Conservation (phyloP, 306 rosid species). For the Begonia loranthoides region DNA sequence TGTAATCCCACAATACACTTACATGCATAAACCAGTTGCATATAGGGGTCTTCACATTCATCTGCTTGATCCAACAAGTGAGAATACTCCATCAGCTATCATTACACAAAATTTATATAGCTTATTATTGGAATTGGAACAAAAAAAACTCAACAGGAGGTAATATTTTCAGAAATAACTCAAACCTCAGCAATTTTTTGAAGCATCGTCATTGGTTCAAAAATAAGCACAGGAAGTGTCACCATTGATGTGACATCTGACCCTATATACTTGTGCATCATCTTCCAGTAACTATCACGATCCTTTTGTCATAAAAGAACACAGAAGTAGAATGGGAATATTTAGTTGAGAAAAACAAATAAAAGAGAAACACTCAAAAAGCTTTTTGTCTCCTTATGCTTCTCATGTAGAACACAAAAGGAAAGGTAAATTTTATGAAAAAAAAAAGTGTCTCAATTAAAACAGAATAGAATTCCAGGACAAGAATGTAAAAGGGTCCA, state of each 20-base stretch:
- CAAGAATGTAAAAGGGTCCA: background rate
- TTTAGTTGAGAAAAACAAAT: background rate
- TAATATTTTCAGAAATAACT: constrained; percentile 3
- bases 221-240: constrained; percentile 65
- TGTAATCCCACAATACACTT: constrained; percentile 17
- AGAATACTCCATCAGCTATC: constrained; percentile 75
- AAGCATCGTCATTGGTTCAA: constrained; percentile 90
- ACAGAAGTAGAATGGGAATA: background rate
- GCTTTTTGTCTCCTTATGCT: background rate
- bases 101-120: constrained; percentile 12
- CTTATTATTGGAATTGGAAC: background rate
- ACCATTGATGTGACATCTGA: constrained; percentile 73
- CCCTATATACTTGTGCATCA: constrained; percentile 82
- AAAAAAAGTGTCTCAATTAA: too few species aligned
- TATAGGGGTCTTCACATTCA: constrained; percentile 66
- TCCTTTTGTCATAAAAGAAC: constrained; percentile 26
- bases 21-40: constrained; percentile 62
- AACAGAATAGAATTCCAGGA: background rate
- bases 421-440: background rate
- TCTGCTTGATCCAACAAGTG: constrained; percentile 60
- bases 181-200: constrained; percentile 83
- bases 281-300: constrained; percentile 79
- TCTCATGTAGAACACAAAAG: background rate
- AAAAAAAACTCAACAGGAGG: constrained; percentile 1
- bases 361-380: background rate